Evolutionary conservation across 1,284 basidiomycete species (phyloP).

Genomic region (Phenoliferia sp.): DNA sequence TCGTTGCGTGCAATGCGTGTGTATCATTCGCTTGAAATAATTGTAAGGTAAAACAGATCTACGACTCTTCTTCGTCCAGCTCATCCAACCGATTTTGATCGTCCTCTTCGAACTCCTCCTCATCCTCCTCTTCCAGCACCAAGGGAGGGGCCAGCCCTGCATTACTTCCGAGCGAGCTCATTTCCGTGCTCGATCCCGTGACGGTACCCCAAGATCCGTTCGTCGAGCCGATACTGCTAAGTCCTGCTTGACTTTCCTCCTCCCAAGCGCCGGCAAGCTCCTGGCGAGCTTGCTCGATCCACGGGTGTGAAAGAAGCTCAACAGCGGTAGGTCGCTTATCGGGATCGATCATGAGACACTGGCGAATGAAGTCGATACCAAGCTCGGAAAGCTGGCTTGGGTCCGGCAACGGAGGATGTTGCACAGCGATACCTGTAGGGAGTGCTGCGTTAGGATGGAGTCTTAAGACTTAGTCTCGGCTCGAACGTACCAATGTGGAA

Average conservation of each 20-base stretch:
- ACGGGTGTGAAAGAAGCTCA: conserved; percentile 82
- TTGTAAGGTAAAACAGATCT: neutral
- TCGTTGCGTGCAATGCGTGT: too few relatives aligned
- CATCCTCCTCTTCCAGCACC: neutral
- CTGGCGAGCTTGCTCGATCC: conserved; percentile 54
- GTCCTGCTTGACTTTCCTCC: neutral
- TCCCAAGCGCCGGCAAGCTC: neutral
- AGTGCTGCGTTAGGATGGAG: conserved; percentile 41
- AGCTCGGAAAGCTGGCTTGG: conserved; percentile 78
- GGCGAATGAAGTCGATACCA: conserved; percentile 91
- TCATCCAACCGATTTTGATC: neutral
- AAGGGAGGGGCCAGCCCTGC: neutral
- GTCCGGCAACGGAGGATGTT: conserved; percentile 93
- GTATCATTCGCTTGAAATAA: neutral
- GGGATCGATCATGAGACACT: conserved; percentile 86
- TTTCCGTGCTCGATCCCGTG: neutral
- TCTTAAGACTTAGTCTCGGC: conserved; percentile 52
- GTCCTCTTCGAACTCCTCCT: neutral
- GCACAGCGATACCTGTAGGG: conserved; percentile 81
- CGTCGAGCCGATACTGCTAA: neutral
- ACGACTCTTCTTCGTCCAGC: neutral
- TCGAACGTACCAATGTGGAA: conserved; percentile 22
- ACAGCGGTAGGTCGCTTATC: conserved; percentile 73
- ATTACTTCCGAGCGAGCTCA: neutral
- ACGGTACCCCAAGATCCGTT: neutral